These are phyloP conservation scores for Fonsecaea pugnacius DNA, from an alignment of 2,329 filamentous ascomycete genomes.

Conservation along the genomic window DNA sequence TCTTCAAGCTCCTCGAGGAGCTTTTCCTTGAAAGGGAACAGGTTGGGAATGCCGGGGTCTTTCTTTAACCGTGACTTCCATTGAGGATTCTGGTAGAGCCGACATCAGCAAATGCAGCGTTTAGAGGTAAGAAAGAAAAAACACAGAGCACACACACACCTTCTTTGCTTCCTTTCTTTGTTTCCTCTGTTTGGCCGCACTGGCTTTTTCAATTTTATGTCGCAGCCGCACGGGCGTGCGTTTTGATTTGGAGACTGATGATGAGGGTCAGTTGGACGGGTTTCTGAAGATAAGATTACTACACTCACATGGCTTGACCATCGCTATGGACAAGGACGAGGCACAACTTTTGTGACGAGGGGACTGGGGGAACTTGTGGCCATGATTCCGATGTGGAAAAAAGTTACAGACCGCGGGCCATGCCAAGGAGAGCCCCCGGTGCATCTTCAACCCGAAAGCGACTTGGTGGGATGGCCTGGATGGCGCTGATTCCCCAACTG, in stretches of 20 bases:
- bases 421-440: background rate
- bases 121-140: too few relatives aligned
- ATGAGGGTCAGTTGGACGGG: slow-evolving; percentile 12
- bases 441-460: background rate
- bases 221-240: slow-evolving; percentile 84
- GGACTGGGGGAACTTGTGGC: background rate
- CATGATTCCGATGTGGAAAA: background rate
- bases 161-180: slow-evolving; percentile 86
- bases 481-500: background rate
- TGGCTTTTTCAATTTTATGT: slow-evolving; percentile 94
- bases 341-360: background rate
- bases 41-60: slow-evolving; percentile 94
- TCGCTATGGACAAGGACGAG: slow-evolving; percentile 7
- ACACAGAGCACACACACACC: slow-evolving; percentile 46
- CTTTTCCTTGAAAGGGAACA: slow-evolving; percentile 98
- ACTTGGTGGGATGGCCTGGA: background rate
- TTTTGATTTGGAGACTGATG: slow-evolving; percentile 89
- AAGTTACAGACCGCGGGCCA: background rate
- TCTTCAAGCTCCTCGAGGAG: slow-evolving; percentile 94
- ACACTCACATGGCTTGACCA: slow-evolving; percentile 40
- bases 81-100: slow-evolving; percentile 72
- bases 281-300: background rate
- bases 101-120: background rate
- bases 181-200: slow-evolving; percentile 88
- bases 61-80: slow-evolving; percentile 96